Percentiles rank a stretch among this genome's conserved stretches.
These are phyloP conservation scores for Hypoxylon sp. DNA, from an alignment of 2,329 filamentous ascomycete species.

Conservation along the genomic window DNA sequence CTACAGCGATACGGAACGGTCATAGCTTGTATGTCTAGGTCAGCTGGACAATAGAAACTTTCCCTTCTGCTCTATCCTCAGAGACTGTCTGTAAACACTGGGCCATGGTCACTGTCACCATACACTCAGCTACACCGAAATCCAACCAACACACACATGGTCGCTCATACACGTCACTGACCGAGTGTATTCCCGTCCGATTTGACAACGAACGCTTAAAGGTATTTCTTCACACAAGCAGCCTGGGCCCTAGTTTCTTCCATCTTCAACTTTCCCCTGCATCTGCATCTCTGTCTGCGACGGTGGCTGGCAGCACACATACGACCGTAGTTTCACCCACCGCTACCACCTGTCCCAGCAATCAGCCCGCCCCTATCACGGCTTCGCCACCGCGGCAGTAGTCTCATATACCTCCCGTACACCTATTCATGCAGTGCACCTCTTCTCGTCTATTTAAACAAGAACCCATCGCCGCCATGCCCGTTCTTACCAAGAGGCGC, in stretches of 20 bases:
- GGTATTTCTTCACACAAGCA: neutral
- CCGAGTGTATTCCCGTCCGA: neutral
- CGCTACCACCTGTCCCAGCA: no score
- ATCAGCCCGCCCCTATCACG: no score
- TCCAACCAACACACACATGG: neutral
- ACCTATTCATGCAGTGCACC: neutral
- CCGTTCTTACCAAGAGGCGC: constrained; percentile 25
- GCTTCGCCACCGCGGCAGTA: no score
- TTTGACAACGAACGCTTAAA: neutral
- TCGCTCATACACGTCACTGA: neutral
- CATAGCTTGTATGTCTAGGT: no score
- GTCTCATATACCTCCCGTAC: neutral
- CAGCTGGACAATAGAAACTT: neutral
- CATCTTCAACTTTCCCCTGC: neutral
- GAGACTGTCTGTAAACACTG: neutral
- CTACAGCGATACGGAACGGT: no score
- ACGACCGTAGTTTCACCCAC: no score
- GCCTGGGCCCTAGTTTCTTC: neutral
- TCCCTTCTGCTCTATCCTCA: neutral
- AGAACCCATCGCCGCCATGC: constrained; percentile 7
- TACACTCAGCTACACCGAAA: constrained; percentile 1
- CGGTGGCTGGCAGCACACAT: neutral
- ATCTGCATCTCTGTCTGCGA: neutral
- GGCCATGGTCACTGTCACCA: neutral
- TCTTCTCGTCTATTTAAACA: neutral